Evolutionary conservation across 352 stramenopile species (phyloP).

Genomic region (Phytophthora pluvialis): DNA sequence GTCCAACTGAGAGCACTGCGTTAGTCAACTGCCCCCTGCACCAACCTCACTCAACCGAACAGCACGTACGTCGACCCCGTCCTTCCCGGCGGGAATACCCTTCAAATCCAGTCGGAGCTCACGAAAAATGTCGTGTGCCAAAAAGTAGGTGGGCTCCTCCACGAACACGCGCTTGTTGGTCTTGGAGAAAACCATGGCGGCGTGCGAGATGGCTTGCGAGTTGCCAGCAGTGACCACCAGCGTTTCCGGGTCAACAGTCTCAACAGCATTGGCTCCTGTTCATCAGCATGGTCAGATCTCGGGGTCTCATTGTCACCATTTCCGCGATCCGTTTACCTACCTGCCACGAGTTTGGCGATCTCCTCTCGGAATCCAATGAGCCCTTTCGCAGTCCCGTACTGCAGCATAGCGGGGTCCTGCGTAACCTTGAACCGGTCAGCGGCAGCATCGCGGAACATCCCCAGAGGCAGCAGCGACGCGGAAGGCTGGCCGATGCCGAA

Average conservation of each 20-base stretch:
- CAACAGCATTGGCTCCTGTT: constrained; percentile 9
- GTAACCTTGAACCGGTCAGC: constrained; percentile 49
- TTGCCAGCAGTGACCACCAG: constrained; percentile 92
- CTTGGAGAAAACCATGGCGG: constrained; percentile 74
- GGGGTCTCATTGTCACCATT: constrained; percentile 8
- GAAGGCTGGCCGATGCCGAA: constrained; percentile 88
- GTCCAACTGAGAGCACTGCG: constrained; percentile 44
- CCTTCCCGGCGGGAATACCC: constrained; percentile 74
- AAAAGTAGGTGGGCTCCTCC: constrained; percentile 94
- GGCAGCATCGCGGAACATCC: constrained; percentile 62
- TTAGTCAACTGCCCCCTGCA: neutral
- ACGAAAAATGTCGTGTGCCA: constrained; percentile 91
- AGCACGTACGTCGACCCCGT: constrained; percentile 70
- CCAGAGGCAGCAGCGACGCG: constrained; percentile 72
- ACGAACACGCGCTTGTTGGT: constrained; percentile 90
- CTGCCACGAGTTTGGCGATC: constrained; percentile 64
- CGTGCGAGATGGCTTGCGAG: constrained; percentile 91
- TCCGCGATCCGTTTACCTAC: constrained; percentile 42
- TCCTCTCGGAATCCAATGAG: constrained; percentile 73
- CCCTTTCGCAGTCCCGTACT: constrained; percentile 79
- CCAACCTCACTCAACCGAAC: neutral
- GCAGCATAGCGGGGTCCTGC: constrained; percentile 67
- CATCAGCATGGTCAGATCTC: constrained; percentile 2
- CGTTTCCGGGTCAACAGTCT: constrained; percentile 46
- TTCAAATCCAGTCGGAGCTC: constrained; percentile 87